A percentile compares a stretch with the other conserved stretches of the same genome.
Evolutionary conservation across 768 basidiomycete species (phyloP).

Genomic region (Termitomyces sp.): DNA sequence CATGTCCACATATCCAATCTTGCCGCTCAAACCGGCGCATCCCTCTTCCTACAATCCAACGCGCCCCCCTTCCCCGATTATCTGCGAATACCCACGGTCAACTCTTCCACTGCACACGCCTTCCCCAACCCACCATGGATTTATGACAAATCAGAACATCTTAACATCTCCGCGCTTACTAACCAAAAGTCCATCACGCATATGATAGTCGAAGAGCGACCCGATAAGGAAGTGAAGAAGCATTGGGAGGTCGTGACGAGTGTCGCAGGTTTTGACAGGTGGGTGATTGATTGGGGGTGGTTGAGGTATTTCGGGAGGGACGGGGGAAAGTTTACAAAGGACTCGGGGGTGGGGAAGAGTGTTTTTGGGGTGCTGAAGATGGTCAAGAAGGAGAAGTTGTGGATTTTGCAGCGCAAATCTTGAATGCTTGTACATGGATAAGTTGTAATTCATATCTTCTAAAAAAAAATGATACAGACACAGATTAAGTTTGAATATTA

Average conservation of each 20-base stretch:
- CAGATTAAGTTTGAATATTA: no score
- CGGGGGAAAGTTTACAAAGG: conserved; percentile 6
- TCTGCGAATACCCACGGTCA: conserved; percentile 7
- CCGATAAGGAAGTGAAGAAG: conserved; percentile 16
- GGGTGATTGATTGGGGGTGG: conserved; percentile 22
- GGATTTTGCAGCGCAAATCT: conserved; percentile 38
- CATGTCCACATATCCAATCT: conserved; percentile 81
- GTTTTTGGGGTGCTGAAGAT: conserved; percentile 27
- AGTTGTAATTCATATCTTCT: not conserved
- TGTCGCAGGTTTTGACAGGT: conserved; percentile 25
- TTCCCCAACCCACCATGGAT: conserved; percentile 37
- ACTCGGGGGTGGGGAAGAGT: conserved; percentile 1
- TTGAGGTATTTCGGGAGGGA: conserved; percentile 10
- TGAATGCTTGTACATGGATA: not conserved
- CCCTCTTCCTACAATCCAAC: conserved; percentile 75
- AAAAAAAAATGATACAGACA: not conserved
- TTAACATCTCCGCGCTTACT: conserved; percentile 37
- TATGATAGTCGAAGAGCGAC: conserved; percentile 48
- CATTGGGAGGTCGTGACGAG: conserved; percentile 39
- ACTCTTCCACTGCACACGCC: not conserved
- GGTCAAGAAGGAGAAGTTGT: conserved; percentile 34
- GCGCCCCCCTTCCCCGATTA: conserved; percentile 42
- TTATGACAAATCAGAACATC: conserved; percentile 80
- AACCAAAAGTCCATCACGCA: conserved; percentile 45
- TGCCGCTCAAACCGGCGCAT: conserved; percentile 86